phyloP scores from a whole-genome alignment of 2,329 filamentous ascomycete species.

The Colletotrichum sp. region DNA sequence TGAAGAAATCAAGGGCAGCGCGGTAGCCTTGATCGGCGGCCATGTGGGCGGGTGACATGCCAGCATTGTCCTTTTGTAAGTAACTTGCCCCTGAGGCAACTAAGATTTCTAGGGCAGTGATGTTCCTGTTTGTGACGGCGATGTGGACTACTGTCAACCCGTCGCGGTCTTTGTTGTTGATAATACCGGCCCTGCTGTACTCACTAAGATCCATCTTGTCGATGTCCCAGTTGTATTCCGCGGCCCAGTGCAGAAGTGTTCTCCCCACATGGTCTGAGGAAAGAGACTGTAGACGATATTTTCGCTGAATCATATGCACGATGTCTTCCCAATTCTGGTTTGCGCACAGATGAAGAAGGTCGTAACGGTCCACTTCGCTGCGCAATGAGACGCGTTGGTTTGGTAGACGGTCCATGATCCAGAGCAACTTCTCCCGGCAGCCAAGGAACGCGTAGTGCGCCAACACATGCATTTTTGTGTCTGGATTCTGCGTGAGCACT shows the following conservation, averaged over 20 bases:
- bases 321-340: not conserved
- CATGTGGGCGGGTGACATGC: not conserved
- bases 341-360: not conserved
- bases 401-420: not conserved
- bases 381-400: not conserved
- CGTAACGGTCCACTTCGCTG: not conserved
- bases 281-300: not conserved
- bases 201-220: not conserved
- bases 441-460: not conserved
- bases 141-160: not conserved
- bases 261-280: not conserved
- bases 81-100: not conserved
- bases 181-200: no score
- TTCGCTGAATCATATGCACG: not conserved
- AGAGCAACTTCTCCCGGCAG: not conserved
- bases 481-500: accelerated
- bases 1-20: not conserved
- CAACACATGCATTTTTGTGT: not conserved
- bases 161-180: not conserved
- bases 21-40: not conserved
- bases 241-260: not conserved
- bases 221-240: not conserved
- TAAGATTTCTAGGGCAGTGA: accelerated
- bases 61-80: not conserved
- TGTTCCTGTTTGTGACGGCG: not conserved